Conservation (phyloP, 2,329 filamentous ascomycete species). For the Penicillium sp. region DNA sequence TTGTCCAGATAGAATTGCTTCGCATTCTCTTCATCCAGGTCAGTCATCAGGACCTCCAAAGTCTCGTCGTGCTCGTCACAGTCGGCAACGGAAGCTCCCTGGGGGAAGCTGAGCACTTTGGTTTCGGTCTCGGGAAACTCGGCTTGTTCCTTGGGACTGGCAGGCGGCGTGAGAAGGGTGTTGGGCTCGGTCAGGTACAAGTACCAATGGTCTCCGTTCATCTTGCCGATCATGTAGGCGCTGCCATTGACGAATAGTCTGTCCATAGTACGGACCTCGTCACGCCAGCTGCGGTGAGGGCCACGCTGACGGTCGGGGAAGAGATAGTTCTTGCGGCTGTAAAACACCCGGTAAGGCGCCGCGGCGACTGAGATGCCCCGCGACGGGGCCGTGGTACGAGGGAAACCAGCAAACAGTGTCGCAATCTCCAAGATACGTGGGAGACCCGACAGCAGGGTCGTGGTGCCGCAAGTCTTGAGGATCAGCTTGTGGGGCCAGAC, state of each 20-base stretch:
- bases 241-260: conserved; percentile 88
- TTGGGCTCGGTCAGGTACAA: conserved; percentile 91
- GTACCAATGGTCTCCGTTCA: conserved; percentile 99
- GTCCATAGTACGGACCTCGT: conserved; percentile 91
- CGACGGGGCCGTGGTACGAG: conserved; percentile 67
- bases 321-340: conserved; percentile 97
- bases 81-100: conserved; percentile 25
- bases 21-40: conserved; percentile 63
- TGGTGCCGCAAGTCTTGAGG: conserved; percentile 96
- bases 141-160: conserved; percentile 62
- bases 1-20: conserved; percentile 70
- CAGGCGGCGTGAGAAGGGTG: conserved; percentile 73
- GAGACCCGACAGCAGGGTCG: conserved; percentile 83
- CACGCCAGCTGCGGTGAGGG: conserved; percentile 94
- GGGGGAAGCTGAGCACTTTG: conserved; percentile 57
- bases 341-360: conserved; percentile 92
- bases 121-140: conserved; percentile 54
- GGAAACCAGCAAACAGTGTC: conserved; percentile 81
- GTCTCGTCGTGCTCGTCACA: conserved; percentile 48
- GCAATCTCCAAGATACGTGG: conserved; percentile 92
- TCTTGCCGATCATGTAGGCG: conserved; percentile 99
- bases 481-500: conserved; percentile 99
- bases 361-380: conserved; percentile 71
- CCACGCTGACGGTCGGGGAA: conserved; percentile 92
- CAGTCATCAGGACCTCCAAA: conserved; percentile 66